Conservation (phyloP, 306 rosid genomes). For the Erythrophleum fordii region DNA sequence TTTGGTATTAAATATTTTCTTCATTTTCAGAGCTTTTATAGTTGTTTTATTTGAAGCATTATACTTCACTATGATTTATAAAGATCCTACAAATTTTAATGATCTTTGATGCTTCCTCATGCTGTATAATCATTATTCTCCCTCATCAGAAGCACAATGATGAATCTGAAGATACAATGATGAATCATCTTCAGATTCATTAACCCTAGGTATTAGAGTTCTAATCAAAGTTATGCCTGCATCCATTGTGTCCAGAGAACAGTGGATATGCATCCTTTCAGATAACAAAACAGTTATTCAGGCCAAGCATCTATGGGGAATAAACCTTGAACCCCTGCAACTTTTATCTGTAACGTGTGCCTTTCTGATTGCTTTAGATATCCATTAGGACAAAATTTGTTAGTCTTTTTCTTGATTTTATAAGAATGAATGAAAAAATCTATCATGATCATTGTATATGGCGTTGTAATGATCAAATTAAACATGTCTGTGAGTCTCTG, state of each 20-base stretch:
- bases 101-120: constrained; percentile 26
- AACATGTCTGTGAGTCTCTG: not conserved
- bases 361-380: too few species aligned
- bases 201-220: not conserved
- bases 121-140: not conserved
- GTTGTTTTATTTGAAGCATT: constrained; percentile 28
- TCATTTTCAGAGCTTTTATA: constrained; percentile 14
- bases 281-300: not conserved
- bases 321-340: not conserved
- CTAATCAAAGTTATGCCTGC: not conserved
- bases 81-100: constrained; percentile 35
- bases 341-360: not conserved
- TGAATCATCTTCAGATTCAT: constrained; percentile 37
- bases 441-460: not conserved
- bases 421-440: not conserved
- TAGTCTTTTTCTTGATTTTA: not conserved
- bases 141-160: too few species aligned
- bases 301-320: not conserved
- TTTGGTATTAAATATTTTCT: constrained; percentile 8
- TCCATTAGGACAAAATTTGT: not conserved
- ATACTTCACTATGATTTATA: constrained; percentile 5
- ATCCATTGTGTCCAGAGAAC: not conserved
- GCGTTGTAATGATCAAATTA: not conserved
- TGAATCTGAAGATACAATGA: not conserved
- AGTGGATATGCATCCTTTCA: not conserved